Conservation (phyloP, 2,329 filamentous ascomycete genomes). For the Aspergillus arachidicola region DNA sequence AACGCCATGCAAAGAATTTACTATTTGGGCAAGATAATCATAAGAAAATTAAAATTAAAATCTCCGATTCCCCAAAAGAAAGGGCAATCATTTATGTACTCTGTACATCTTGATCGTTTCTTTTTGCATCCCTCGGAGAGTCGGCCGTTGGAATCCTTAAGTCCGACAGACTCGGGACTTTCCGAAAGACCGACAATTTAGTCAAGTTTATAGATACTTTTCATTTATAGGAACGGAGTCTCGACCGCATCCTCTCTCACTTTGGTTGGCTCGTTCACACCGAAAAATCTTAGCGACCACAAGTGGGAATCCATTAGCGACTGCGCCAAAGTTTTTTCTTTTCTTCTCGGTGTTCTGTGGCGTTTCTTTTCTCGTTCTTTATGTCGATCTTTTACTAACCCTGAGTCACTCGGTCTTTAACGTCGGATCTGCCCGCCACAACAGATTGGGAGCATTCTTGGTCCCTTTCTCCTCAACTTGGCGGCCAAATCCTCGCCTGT, state of each 20-base stretch:
- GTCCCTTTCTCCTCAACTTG: background rate
- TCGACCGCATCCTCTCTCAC: background rate
- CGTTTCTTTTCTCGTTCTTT: background rate
- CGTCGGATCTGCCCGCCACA: conserved; percentile 10
- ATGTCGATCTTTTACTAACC: background rate
- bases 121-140: background rate
- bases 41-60: background rate
- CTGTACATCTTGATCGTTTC: background rate
- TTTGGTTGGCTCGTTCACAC: background rate
- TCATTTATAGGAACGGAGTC: background rate
- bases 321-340: background rate
- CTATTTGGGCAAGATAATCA: background rate
- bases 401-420: background rate
- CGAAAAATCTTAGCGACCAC: background rate
- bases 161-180: background rate
- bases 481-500: background rate
- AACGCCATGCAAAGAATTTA: background rate
- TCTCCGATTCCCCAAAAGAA: background rate
- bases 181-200: background rate
- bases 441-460: background rate
- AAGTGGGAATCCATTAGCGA: background rate
- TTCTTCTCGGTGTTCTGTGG: background rate
- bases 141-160: background rate
- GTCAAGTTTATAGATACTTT: background rate
- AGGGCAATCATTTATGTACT: background rate